These are phyloP conservation scores for Rhizopogon vinicolor DNA, from an alignment of 768 basidiomycete species.

Conservation along the genomic window DNA sequence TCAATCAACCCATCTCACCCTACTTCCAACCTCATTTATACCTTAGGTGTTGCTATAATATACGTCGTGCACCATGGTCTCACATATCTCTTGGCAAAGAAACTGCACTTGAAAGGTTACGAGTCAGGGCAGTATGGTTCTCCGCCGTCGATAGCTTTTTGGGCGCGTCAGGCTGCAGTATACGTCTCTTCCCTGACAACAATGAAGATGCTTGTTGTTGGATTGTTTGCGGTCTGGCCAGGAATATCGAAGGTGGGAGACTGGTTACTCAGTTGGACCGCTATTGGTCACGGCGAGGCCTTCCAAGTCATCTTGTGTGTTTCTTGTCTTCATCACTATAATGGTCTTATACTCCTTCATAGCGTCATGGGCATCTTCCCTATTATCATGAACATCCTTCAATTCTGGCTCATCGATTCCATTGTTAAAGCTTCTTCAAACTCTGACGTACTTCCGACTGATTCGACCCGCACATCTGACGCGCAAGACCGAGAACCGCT, in stretches of 20 bases:
- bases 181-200: constrained; percentile 77
- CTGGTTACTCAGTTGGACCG: constrained; percentile 81
- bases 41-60: constrained; percentile 75
- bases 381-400: constrained; percentile 80
- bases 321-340: background rate
- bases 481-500: constrained; percentile 56
- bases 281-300: constrained; percentile 54
- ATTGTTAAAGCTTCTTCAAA: constrained; percentile 73
- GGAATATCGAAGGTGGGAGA: constrained; percentile 73
- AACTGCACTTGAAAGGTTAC: constrained; percentile 66
- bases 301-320: constrained; percentile 81
- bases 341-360: constrained; percentile 8
- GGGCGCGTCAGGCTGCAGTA: constrained; percentile 73
- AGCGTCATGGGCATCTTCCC: constrained; percentile 93
- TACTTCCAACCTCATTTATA: constrained; percentile 4
- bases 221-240: constrained; percentile 66
- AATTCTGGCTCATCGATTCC: constrained; percentile 95
- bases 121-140: constrained; percentile 85
- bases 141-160: constrained; percentile 71
- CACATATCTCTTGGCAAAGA: constrained; percentile 62
- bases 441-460: constrained; percentile 34
- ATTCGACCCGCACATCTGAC: constrained; percentile 33
- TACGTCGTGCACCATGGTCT: constrained; percentile 66
- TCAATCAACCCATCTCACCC: background rate
- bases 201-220: constrained; percentile 92